Percentiles rank a stretch among this genome's conserved stretches.
Conservation (phyloP, 805 yeast species). For the Candida nitratophila region DNA sequence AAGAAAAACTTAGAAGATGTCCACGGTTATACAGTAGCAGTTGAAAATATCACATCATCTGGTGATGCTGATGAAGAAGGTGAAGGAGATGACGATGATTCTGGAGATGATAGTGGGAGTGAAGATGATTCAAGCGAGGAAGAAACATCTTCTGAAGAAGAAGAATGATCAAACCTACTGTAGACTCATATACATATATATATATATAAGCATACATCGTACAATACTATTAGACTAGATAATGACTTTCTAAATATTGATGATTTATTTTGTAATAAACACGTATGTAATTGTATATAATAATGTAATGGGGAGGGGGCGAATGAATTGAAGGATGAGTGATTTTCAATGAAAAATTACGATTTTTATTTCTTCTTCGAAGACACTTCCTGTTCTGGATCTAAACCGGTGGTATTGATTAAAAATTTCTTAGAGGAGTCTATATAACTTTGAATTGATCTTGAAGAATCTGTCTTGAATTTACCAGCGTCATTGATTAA, state of each 20-base stretch:
- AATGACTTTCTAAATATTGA: not conserved
- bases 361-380: constrained; percentile 32
- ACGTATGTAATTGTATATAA: too few relatives aligned
- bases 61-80: constrained; percentile 23
- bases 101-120: constrained; percentile 17
- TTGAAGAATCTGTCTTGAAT: constrained; percentile 32
- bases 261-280: too few relatives aligned
- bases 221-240: not conserved
- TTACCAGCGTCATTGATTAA: constrained; percentile 38
- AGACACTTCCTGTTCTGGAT: constrained; percentile 55
- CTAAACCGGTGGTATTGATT: constrained; percentile 59
- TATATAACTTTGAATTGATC: constrained; percentile 24
- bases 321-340: too few relatives aligned
- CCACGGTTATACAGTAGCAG: constrained; percentile 53
- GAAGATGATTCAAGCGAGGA: constrained; percentile 7
- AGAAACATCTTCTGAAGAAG: not conserved
- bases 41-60: constrained; percentile 43
- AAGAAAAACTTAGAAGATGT: constrained; percentile 33
- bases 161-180: too few relatives aligned
- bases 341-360: too few relatives aligned
- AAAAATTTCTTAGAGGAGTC: constrained; percentile 34
- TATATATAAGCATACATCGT: too few relatives aligned
- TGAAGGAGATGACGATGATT: constrained; percentile 23
- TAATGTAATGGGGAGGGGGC: too few relatives aligned
- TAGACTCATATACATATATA: too few relatives aligned